Evolutionary conservation across 225 moss, liverwort and hornwort genomes (phyloP), one percentile per base, ranked within the genome.

Genomic region (Climacium dendroides): DNA sequence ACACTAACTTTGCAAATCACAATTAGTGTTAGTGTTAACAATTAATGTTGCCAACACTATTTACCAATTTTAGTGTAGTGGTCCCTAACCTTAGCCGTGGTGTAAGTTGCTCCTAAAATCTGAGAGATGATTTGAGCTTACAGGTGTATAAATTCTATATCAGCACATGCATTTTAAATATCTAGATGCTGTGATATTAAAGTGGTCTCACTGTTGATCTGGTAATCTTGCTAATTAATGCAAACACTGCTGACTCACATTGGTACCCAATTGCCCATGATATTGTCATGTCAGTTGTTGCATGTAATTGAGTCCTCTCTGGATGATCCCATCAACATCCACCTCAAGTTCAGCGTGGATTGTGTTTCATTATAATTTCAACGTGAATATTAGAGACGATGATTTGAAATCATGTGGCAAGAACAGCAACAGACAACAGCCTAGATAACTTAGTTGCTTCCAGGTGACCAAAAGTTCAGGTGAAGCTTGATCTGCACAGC

Each of bases 51-150:
- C n/a, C n/a, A n/a, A n/a, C n/a, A n/a, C n/a, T n/a, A n/a, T n/a
- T n/a, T n/a, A n/a, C n/a, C n/a, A n/a, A n/a, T n/a, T n/a, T n/a
- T n/a, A n/a, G n/a, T n/a, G n/a, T n/a, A n/a, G n/a, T n/a, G n/a
- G n/a, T n/a, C n/a, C n/a, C n/a, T n/a, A n/a, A n/a, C 45, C 45
- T 45, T 45, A 2, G 7, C 1, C 48, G 0, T 32, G 1, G 12
- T 30, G 2, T 32, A 74, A 32, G 4, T 7, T 24, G 24, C 39
- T 7, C 66, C 39, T 4, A 23, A 69, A 24, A 69, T 25, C 25
- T 10, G 47, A 45, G 45, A 45, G 29, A 45, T 72, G 73, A 0
- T 47, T 45, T 45, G 17, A 45, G 1, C 47, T 47, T 6, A 19
- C 6, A 30, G 30, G 4, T 47, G 11, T 7, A 20, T 13, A 52